Conservation (phyloP, 1,284 basidiomycete species). For the Ceraceosorus bombacis region DNA sequence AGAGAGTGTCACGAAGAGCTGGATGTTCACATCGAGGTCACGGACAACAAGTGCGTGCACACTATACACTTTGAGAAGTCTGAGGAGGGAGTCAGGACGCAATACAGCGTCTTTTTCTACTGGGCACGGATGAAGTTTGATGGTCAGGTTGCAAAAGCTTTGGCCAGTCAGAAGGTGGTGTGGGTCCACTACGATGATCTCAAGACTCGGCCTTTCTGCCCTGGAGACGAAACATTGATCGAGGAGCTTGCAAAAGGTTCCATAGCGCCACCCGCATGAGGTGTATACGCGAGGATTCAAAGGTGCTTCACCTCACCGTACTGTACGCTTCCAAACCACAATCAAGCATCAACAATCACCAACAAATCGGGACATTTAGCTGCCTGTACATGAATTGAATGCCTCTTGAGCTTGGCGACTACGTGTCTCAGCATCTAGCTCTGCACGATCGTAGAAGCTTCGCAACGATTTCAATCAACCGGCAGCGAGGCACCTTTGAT, state of each 20-base stretch:
- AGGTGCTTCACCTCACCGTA: no score
- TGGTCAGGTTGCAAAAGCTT: not conserved
- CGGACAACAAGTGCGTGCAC: not conserved
- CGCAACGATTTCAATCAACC: no score
- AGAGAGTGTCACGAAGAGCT: constrained; percentile 7
- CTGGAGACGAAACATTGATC: not conserved
- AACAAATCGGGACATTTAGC: no score
- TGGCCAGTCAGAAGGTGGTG: not conserved
- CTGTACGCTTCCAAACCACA: no score
- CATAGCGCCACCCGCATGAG: no score
- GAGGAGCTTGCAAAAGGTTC: not conserved
- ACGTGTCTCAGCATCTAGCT: no score
- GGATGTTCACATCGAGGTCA: constrained; percentile 1
- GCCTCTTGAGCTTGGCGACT: no score
- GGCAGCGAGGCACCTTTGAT: no score
- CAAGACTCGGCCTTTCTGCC: not conserved
- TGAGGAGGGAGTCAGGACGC: not conserved
- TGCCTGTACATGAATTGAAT: no score
- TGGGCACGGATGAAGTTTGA: not conserved
- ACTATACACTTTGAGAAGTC: not conserved
- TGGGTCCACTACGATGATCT: not conserved
- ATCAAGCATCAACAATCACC: no score
- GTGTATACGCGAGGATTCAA: no score
- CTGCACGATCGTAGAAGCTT: no score
- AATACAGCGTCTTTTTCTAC: not conserved